Evolutionary conservation across 176 grass and related monocot genomes (phyloP).

Genomic region (Aegilops speltoides): DNA sequence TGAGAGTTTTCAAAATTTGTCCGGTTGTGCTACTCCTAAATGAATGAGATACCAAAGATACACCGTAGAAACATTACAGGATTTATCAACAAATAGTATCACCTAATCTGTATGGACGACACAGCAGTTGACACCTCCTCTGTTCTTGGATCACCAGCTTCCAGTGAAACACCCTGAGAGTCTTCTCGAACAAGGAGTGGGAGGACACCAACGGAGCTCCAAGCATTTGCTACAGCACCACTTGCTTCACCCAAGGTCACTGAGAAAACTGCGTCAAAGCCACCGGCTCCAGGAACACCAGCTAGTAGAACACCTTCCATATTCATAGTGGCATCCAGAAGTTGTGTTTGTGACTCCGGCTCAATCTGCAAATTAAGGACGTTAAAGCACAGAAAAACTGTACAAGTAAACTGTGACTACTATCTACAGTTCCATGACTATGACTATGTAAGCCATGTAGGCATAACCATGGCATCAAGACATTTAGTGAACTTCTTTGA

Average conservation of each 20-base stretch:
- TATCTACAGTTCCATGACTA: conserved; percentile 25
- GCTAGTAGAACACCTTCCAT: conserved; percentile 85
- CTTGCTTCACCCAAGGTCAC: conserved; percentile 76
- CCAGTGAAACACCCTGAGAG: conserved; percentile 66
- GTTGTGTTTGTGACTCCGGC: conserved; percentile 73
- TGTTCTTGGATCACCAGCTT: conserved; percentile 86
- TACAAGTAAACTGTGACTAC: not conserved
- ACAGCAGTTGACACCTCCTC: conserved; percentile 71
- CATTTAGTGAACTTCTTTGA: not conserved
- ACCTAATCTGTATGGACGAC: conserved; percentile 69
- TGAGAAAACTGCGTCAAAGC: conserved; percentile 88
- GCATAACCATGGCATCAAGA: not conserved
- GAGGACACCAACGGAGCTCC: conserved; percentile 67
- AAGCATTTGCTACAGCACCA: conserved; percentile 48
- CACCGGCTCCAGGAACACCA: conserved; percentile 90
- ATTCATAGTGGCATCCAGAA: conserved; percentile 81
- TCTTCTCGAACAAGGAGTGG: conserved; percentile 91
- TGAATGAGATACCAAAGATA: conserved; percentile 19
- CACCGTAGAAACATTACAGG: not conserved
- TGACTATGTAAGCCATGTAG: not conserved
- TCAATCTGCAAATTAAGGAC: conserved; percentile 61
- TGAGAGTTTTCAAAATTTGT: not conserved
- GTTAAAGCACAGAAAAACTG: not conserved
- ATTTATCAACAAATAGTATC: conserved; percentile 20
- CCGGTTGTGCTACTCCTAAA: conserved; percentile 15